A percentile compares a stretch with the other conserved stretches of the same genome.
Conservation (phyloP, 2,329 filamentous ascomycete genomes). For the Claviceps pusilla region DNA sequence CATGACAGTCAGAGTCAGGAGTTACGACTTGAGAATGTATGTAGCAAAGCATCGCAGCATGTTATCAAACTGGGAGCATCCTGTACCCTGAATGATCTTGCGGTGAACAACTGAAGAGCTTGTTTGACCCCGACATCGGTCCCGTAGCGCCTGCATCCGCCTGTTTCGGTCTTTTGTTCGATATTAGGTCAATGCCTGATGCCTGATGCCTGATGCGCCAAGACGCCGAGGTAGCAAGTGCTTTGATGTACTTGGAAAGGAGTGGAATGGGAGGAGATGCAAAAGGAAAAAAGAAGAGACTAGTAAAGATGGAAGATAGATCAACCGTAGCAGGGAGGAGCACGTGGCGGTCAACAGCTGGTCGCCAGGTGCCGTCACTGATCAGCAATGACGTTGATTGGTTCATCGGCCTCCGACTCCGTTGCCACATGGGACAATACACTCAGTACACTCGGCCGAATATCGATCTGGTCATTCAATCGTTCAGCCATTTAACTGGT, state of each 20-base stretch:
- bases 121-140: not conserved
- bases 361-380: too few relatives aligned
- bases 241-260: not conserved
- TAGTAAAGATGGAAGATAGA: too few relatives aligned
- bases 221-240: not conserved
- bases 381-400: too few relatives aligned
- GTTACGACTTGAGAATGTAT: not conserved
- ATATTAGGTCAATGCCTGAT: too few relatives aligned
- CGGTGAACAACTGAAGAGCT: not conserved
- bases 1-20: not conserved
- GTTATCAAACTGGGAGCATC: not conserved
- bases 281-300: not conserved
- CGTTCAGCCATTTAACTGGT: too few relatives aligned
- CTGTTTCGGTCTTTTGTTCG: not conserved
- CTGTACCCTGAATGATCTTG: not conserved
- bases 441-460: too few relatives aligned
- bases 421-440: too few relatives aligned
- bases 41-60: not conserved
- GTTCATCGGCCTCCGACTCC: too few relatives aligned
- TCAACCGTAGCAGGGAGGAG: too few relatives aligned
- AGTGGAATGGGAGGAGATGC: not conserved
- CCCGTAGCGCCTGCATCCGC: not conserved
- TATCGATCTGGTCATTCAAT: too few relatives aligned
- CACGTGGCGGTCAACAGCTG: too few relatives aligned
- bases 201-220: too few relatives aligned